Evolutionary conservation across 345 rosid species (phyloP).

Genomic region (Salix arbutifolia): DNA sequence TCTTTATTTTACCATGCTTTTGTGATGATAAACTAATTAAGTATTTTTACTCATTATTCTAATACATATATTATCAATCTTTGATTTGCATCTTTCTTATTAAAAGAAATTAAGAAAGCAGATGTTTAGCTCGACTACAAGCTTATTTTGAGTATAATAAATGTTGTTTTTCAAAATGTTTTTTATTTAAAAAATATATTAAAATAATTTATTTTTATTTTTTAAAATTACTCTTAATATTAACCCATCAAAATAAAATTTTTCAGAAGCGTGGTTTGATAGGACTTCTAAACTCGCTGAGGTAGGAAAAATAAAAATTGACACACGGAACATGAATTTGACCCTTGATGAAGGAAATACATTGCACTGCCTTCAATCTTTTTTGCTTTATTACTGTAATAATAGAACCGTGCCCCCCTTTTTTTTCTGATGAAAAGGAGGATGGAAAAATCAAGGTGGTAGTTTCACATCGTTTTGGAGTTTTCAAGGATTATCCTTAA

Average conservation of each 20-base stretch:
- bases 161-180: too few relatives aligned
- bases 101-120: background rate
- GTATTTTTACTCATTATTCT: too few relatives aligned
- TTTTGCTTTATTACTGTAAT: background rate
- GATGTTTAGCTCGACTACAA: background rate
- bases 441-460: background rate
- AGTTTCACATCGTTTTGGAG: too few relatives aligned
- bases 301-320: background rate
- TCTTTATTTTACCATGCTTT: too few relatives aligned
- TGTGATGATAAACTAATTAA: too few relatives aligned
- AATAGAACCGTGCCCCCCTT: background rate
- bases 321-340: background rate
- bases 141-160: too few relatives aligned
- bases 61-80: too few relatives aligned
- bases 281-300: background rate
- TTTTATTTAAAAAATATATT: too few relatives aligned
- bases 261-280: too few relatives aligned
- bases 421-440: background rate
- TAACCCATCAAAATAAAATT: too few relatives aligned
- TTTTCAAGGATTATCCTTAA: background rate
- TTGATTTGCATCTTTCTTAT: background rate
- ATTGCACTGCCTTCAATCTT: background rate
- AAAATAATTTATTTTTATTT: too few relatives aligned
- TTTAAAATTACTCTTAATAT: too few relatives aligned
- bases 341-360: background rate